phyloP scores from a whole-genome alignment of 352 stramenopile species.

The Pythium insidiosum region DNA sequence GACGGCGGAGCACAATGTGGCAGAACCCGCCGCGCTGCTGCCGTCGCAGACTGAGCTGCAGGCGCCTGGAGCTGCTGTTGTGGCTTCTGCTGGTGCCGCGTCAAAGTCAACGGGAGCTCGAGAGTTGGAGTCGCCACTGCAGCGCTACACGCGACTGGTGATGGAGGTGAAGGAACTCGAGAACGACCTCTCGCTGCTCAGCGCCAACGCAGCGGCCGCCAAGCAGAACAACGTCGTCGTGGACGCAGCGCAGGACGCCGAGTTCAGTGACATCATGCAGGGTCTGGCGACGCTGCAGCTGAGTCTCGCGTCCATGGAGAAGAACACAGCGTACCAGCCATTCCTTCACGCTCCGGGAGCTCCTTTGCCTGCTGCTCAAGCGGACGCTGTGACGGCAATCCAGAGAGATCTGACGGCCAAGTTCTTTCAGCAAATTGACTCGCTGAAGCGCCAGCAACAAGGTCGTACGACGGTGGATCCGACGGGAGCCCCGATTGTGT shows the following conservation, averaged over 20 bases:
- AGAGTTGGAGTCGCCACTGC: slow-evolving; percentile 53
- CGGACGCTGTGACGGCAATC: slow-evolving; percentile 37
- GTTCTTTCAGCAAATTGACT: slow-evolving; percentile 65
- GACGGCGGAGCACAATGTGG: not conserved
- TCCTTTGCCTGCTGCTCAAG: slow-evolving; percentile 4
- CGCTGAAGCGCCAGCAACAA: slow-evolving; percentile 37
- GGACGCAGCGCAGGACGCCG: slow-evolving; percentile 57
- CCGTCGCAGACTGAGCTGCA: slow-evolving; percentile 50
- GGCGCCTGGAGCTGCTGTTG: slow-evolving; percentile 4
- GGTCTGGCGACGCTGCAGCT: slow-evolving; percentile 51
- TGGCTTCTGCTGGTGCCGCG: not conserved
- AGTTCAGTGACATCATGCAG: slow-evolving; percentile 55
- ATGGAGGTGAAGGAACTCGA: slow-evolving; percentile 70
- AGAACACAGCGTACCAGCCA: slow-evolving; percentile 43
- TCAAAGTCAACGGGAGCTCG: too few relatives aligned
- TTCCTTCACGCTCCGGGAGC: slow-evolving; percentile 27
- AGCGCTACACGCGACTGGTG: slow-evolving; percentile 58
- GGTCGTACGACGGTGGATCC: slow-evolving; percentile 4
- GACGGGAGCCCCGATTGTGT: slow-evolving; percentile 41
- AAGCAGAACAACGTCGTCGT: slow-evolving; percentile 35
- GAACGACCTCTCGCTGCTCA: slow-evolving; percentile 45
- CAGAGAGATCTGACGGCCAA: slow-evolving; percentile 62
- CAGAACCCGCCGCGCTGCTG: slow-evolving; percentile 34
- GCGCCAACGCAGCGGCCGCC: slow-evolving; percentile 26
- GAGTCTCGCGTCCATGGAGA: slow-evolving; percentile 51